Base-by-base conservation (phyloP, 129 eudicot species). In the Ambrosia artemisiifolia region DNA sequence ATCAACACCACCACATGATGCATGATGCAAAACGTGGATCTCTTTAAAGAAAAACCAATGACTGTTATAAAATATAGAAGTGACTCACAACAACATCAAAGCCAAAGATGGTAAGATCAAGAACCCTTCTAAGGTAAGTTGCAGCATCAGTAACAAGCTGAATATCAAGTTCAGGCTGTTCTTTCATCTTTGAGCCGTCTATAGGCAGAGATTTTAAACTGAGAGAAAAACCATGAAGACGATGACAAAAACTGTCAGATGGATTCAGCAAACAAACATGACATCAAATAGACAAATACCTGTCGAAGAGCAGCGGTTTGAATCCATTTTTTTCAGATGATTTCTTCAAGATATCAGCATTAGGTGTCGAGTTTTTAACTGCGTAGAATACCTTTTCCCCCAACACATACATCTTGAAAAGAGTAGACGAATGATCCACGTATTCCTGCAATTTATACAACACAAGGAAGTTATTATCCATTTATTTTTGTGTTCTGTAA, bases 41-140 rank as follows among this genome's bases (percentile, higher is more conserved):
- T 64, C 55, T 9, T 38, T 46, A 53, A 19, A 1, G 18, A 50
- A 28, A 30, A 30, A 19, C 3, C 11, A n/a, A 28, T n/a, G 51
- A 51, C 44, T n/a, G 6, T 24, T 35, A 24, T 24, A 13, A 40
- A 30, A 28, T 49, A 55, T 11, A 64, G 57, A 63, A 43, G 75
- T 65, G 50, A 89, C 99, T 88, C 73, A 94, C 97, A 77, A 94
- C 99, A 74, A 90, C 99, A 79, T 94, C 99, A 66, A 94, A 94
- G 69, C 99, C 99, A 73, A 90, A 94, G 46, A 94, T 86, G 60
- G 99, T 94, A 54, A 94, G 95, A 72, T 86, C 82, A 56, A 94
- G 99, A 75, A 77, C 85, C 71, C 79, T 84, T 72, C 85, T 83
- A 46, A 94, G 94, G 88, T 89, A 86, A 63, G 70, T 71, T 33